Conservation (phyloP, 805 yeast species). For the Saturnispora serradocipensis region DNA sequence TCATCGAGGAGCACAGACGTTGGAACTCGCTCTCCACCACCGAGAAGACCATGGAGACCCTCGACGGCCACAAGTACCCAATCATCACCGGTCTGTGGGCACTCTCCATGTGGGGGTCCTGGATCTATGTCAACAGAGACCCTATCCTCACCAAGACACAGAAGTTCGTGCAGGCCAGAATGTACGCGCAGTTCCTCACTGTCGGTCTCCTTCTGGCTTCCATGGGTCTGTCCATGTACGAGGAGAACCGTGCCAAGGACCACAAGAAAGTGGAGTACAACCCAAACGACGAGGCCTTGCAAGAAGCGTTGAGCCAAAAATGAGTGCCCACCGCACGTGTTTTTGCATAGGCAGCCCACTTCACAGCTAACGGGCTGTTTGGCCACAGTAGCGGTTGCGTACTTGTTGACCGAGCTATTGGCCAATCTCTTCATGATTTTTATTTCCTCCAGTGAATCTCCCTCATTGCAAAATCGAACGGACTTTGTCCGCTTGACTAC, state of each 20-base stretch:
- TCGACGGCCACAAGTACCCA: conserved; percentile 51
- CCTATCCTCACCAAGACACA: conserved; percentile 67
- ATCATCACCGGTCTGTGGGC: conserved; percentile 73
- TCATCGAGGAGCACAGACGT: conserved; percentile 38
- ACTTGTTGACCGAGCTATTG: no score
- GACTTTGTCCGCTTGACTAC: neutral
- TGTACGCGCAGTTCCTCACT: conserved; percentile 81
- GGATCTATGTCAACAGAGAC: conserved; percentile 65
- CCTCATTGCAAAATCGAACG: neutral
- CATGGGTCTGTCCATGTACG: conserved; percentile 56
- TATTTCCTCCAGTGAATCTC: neutral
- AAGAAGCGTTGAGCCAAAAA: conserved; percentile 12
- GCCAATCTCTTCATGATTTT: no score
- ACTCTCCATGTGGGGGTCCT: conserved; percentile 70
- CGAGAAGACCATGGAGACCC: conserved; percentile 42
- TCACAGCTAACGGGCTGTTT: no score
- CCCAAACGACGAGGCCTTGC: conserved; percentile 10
- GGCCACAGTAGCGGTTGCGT: no score
- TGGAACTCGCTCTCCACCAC: conserved; percentile 42
- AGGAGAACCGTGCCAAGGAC: conserved; percentile 33
- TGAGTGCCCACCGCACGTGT: neutral
- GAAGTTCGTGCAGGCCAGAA: conserved; percentile 80
- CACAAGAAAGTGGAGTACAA: conserved; percentile 6
- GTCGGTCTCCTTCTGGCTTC: conserved; percentile 63
- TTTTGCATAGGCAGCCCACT: no score